Percentiles rank a stretch among this genome's conserved stretches.
Evolutionary conservation across 2,329 filamentous ascomycete species (phyloP).

Genomic region (Dryadomyces sulphureus): DNA sequence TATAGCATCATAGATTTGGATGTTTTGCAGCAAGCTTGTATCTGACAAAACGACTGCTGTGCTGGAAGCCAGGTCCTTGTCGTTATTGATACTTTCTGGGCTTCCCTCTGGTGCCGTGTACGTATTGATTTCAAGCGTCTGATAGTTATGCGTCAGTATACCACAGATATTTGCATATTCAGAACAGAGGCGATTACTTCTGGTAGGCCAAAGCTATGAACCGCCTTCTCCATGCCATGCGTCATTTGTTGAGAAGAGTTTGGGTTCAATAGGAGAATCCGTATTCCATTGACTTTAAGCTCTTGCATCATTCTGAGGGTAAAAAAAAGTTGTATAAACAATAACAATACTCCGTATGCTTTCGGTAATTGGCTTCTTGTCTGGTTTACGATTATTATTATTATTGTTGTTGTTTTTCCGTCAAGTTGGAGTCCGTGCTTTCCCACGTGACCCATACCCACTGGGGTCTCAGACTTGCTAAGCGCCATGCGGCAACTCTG

Average conservation of each 20-base stretch:
- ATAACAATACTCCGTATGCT: background rate
- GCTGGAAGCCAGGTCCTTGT: conserved; percentile 49
- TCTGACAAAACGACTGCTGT: conserved; percentile 45
- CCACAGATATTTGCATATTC: background rate
- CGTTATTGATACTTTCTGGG: conserved; percentile 66
- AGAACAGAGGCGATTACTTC: conserved; percentile 16
- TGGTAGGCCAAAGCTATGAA: conserved; percentile 26
- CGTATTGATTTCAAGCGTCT: conserved; percentile 37
- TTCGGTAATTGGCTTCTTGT: too few relatives aligned
- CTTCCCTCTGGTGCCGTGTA: conserved; percentile 51
- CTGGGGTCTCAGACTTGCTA: too few relatives aligned
- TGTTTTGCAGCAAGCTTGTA: conserved; percentile 23
- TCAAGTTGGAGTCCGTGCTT: too few relatives aligned
- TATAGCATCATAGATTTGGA: conserved; percentile 52
- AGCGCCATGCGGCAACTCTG: too few relatives aligned
- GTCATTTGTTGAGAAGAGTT: conserved; percentile 68
- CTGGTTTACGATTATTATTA: too few relatives aligned
- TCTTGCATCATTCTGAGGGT: background rate
- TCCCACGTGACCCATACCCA: too few relatives aligned
- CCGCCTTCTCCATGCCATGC: conserved; percentile 38
- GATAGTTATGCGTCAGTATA: background rate
- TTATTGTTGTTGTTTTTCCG: too few relatives aligned
- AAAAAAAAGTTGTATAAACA: background rate
- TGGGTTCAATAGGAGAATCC: conserved; percentile 61
- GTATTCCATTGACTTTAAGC: conserved; percentile 11